Evolutionary conservation across 768 basidiomycete genomes (phyloP), one percentile per base, ranked within the genome.

Genomic region (Hypsizygus marmoreus): DNA sequence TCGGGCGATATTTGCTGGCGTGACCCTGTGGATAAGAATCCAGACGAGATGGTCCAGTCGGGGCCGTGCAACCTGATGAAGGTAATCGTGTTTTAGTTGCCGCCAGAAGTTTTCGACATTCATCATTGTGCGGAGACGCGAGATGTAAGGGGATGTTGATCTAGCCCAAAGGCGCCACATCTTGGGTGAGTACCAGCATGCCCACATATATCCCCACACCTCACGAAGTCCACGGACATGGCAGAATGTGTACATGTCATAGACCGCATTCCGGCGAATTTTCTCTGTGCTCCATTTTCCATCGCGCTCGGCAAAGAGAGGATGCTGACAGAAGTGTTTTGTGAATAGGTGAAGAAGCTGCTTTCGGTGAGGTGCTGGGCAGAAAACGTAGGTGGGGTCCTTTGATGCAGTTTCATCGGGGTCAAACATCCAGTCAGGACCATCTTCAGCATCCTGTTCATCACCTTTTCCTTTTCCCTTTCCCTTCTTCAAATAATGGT

Each of bases 171-270:
- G 57, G 13, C 38, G 45, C 67, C 67, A 71, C 52, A 49, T 57
- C 12, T 51, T 51, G 2, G 60, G 62, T 20, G 50, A 25, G 44
- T 71, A 68, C 69, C 69, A 71, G 13, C 41, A 57, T 8, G 56
- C 51, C 69, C 69, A 69, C 54, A 71, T 45, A 36, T 70, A 70
- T 2, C 52, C 68, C 65, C 68, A 69, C 4, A 66, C 65, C 40
- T 70, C 62, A 1, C 55, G 34, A 8, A 71, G 58, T 2, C 58
- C 61, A 6, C 60, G 50, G 8, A 17, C 14, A 0, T 54, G 17
- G 40, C 70, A 70, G 47, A 61, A 68, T 2, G 26, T 9, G 32
- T 69, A 70, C 67, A 73, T 70, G 29, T 71, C 66, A 3, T 47
- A 31, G 0, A 70, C 68, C 3, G 63, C 57, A 24, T 57, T 45